A percentile compares a stretch with the other conserved stretches of the same genome.
Evolutionary conservation across 768 basidiomycete genomes (phyloP).

Genomic region (Psilocybe cubensis): DNA sequence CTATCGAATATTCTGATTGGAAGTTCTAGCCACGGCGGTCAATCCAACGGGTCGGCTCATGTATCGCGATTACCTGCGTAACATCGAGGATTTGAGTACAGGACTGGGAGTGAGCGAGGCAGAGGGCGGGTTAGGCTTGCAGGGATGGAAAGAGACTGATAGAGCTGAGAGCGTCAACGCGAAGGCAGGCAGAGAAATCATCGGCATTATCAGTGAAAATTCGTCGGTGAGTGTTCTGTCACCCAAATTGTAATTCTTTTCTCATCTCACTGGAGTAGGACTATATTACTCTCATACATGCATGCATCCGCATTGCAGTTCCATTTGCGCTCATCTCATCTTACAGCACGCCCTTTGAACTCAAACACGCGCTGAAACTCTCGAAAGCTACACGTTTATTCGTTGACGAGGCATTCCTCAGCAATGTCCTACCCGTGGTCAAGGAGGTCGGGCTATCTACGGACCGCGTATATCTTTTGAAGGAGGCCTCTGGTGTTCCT

Average conservation of each 20-base stretch:
- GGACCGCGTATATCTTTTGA: conserved; percentile 53
- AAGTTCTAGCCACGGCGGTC: conserved; percentile 12
- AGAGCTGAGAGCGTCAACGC: conserved; percentile 33
- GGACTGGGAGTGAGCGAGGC: conserved; percentile 50
- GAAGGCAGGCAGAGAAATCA: conserved; percentile 46
- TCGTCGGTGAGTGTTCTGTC: conserved; percentile 51
- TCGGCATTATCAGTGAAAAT: conserved; percentile 75
- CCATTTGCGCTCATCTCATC: conserved; percentile 40
- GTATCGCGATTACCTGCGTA: conserved; percentile 52
- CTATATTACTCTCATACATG: conserved; percentile 36
- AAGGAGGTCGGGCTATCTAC: conserved; percentile 37
- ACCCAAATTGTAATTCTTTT: too few relatives aligned
- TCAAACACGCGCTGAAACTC: conserved; percentile 36
- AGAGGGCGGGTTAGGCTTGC: conserved; percentile 61
- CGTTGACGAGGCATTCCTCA: conserved; percentile 35
- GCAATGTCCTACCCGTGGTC: conserved; percentile 33
- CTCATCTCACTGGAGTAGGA: conserved; percentile 29
- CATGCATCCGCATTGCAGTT: conserved; percentile 32
- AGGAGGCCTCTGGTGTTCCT: too few relatives aligned
- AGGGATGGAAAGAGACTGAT: conserved; percentile 48
- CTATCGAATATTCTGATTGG: not conserved
- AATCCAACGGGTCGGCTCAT: conserved; percentile 32
- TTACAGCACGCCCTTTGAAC: conserved; percentile 40
- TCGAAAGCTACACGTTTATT: conserved; percentile 38
- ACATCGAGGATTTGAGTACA: conserved; percentile 58